Evolutionary conservation across 148 eudicot species (phyloP).

Genomic region (Chenopodium quinoa): DNA sequence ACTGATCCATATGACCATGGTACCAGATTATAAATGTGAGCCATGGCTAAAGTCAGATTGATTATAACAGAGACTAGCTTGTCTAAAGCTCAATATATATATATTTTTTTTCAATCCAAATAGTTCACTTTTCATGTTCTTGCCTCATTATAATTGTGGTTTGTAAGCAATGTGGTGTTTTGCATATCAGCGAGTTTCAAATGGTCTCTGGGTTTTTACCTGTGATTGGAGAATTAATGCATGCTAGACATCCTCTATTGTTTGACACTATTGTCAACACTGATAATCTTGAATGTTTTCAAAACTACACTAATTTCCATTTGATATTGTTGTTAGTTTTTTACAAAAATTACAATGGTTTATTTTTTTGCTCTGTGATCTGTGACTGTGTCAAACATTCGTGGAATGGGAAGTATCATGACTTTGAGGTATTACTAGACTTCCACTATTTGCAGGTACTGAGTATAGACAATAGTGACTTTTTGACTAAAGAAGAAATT

Average conservation of each 20-base stretch:
- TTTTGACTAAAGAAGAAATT: not conserved
- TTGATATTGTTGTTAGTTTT: not conserved
- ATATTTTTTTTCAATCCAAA: not conserved
- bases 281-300: not conserved
- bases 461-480: not conserved
- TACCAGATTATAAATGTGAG: not conserved
- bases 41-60: not conserved
- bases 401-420: not conserved
- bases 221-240: not conserved
- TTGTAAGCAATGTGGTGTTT: not conserved
- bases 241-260: not conserved
- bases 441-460: not conserved
- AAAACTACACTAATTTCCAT: not conserved
- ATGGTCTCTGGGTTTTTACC: not conserved
- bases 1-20: not conserved
- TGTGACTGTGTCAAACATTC: not conserved
- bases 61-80: not conserved
- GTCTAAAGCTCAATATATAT: not conserved
- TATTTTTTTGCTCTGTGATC: not conserved
- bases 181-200: not conserved
- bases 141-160: not conserved
- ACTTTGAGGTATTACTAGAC: not conserved
- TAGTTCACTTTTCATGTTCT: not conserved
- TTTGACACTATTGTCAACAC: not conserved
- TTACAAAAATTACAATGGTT: not conserved